Evolutionary conservation across 495 filamentous ascomycete species (phyloP).

Genomic region (Pseudotulostoma volvatum): DNA sequence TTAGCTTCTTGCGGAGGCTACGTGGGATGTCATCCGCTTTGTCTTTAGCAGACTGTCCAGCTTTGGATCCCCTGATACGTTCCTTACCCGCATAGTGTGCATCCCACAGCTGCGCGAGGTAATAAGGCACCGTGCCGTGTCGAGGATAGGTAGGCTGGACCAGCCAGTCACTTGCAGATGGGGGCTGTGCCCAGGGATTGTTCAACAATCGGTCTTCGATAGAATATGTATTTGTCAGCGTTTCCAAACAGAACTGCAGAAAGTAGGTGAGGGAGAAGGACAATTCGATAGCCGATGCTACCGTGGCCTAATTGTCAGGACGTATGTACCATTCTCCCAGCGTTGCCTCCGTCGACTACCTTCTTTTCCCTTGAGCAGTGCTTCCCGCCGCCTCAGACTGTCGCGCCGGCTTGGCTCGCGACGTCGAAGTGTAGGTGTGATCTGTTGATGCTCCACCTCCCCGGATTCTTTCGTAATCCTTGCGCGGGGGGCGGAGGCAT

Average conservation of each 20-base stretch:
- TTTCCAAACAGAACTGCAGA: neutral
- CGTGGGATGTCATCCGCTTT: conserved; percentile 26
- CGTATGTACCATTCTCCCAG: conserved; percentile 77
- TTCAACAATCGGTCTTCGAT: conserved; percentile 60
- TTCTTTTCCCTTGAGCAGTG: conserved; percentile 76
- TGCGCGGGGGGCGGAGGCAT: conserved; percentile 8
- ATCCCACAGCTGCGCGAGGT: conserved; percentile 79
- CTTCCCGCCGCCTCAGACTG: conserved; percentile 54
- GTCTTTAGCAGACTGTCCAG: conserved; percentile 21
- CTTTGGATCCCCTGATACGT: conserved; percentile 20
- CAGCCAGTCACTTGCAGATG: conserved; percentile 64
- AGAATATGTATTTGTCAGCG: neutral
- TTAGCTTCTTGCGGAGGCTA: conserved; percentile 43
- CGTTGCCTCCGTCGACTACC: conserved; percentile 74
- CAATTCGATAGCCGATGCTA: neutral
- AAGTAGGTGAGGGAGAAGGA: neutral
- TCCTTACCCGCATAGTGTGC: conserved; percentile 37
- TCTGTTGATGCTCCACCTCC: conserved; percentile 10
- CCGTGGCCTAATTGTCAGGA: conserved; percentile 2
- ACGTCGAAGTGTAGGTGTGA: conserved; percentile 24
- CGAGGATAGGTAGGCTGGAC: conserved; percentile 62
- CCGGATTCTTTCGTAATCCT: conserved; percentile 8
- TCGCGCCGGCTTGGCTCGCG: conserved; percentile 39
- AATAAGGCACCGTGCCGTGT: conserved; percentile 63
- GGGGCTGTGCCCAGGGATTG: conserved; percentile 76